Conservation (phyloP, 495 filamentous ascomycete species). For the Elasticomyces elasticus region DNA sequence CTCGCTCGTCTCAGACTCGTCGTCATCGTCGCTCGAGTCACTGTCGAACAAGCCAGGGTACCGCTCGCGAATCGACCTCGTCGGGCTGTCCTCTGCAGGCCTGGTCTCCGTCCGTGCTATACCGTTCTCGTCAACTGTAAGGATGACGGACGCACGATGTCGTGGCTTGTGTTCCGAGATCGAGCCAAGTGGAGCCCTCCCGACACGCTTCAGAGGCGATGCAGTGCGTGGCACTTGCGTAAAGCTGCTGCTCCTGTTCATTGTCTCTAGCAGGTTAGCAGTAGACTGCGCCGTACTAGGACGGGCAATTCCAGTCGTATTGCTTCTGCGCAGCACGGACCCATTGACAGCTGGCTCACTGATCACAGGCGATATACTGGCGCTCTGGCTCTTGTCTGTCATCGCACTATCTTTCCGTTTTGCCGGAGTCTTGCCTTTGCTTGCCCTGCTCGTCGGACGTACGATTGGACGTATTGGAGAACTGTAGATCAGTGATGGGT, state of each 20-base stretch:
- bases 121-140: conserved; percentile 31
- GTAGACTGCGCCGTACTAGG: conserved; percentile 14
- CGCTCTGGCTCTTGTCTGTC: not conserved
- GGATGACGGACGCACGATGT: conserved; percentile 25
- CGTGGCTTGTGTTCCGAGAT: conserved; percentile 29
- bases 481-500: conserved; percentile 21
- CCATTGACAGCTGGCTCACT: conserved; percentile 10
- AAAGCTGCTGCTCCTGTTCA: conserved; percentile 3
- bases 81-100: conserved; percentile 16
- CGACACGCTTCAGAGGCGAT: conserved; percentile 23
- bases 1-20: conserved; percentile 25
- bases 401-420: conserved; percentile 3
- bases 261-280: not conserved
- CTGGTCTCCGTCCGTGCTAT: conserved; percentile 32
- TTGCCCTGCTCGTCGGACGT: not conserved
- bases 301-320: conserved; percentile 28
- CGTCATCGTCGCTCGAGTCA: conserved; percentile 26
- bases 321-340: conserved; percentile 28
- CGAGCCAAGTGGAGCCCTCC: conserved; percentile 15
- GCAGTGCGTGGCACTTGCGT: conserved; percentile 16
- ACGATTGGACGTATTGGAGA: conserved; percentile 10
- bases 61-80: conserved; percentile 23
- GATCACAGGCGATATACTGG: conserved; percentile 4
- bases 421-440: not conserved
- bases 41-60: conserved; percentile 30